Evolutionary conservation across 257 asterid species (phyloP).

Genomic region (Galeopsis tetrahit): DNA sequence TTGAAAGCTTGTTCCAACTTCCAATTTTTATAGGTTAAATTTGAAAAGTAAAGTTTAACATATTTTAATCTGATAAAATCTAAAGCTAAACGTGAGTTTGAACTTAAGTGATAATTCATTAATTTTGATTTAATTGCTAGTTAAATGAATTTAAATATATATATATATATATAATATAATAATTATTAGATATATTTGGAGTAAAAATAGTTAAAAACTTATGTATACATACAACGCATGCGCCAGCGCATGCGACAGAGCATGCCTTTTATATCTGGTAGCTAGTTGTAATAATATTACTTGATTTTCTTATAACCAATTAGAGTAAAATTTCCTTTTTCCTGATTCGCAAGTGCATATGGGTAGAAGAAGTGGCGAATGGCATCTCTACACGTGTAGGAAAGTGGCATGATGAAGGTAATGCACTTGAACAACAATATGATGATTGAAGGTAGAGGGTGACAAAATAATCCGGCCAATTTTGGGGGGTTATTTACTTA

Average conservation of each 20-base stretch:
- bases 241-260: not conserved
- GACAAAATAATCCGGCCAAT: conserved; percentile 25
- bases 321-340: not conserved
- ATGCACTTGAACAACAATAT: conserved; percentile 13
- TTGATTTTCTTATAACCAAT: not conserved
- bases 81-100: not conserved
- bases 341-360: not conserved
- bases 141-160: no score
- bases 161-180: no score
- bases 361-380: not conserved
- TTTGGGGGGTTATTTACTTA: conserved; percentile 19
- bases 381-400: conserved; percentile 17
- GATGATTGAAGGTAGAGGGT: conserved; percentile 36
- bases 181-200: no score
- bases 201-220: not conserved
- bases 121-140: no score
- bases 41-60: not conserved
- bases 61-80: no score
- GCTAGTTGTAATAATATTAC: conserved; percentile 11
- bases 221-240: not conserved
- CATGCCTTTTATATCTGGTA: not conserved
- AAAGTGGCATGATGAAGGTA: conserved; percentile 39
- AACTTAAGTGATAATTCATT: not conserved
- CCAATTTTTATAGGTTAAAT: no score
- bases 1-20: not conserved